A percentile compares a stretch with the other conserved stretches of the same genome.
These are phyloP conservation scores for Lichtheimia hyalospora DNA, from an alignment of 371 early-diverging fungal genomes.

Conservation along the genomic window DNA sequence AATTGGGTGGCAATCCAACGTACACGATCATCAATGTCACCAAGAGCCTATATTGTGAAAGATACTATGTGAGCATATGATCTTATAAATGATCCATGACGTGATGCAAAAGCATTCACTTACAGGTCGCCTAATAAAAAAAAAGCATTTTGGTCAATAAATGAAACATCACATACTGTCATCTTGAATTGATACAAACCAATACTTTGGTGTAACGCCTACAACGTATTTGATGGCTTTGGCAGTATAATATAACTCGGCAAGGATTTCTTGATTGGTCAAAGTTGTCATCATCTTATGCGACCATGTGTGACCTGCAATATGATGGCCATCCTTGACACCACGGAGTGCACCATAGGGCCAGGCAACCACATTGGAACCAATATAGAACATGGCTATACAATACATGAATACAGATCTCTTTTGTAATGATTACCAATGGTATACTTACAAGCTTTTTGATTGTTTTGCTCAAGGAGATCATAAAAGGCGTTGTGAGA, in stretches of 20 bases:
- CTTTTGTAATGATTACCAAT: too few species aligned
- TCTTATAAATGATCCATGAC: too few species aligned
- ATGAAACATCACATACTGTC: too few species aligned
- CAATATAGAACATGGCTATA: conserved; percentile 52
- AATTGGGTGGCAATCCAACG: conserved; percentile 54
- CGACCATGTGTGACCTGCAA: conserved; percentile 57
- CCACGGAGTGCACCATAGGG: conserved; percentile 54
- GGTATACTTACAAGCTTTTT: conserved; percentile 27
- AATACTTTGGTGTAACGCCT: conserved; percentile 57
- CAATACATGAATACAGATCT: too few species aligned
- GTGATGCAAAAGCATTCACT: neutral
- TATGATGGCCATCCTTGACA: conserved; percentile 48
- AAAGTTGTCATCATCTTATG: conserved; percentile 55
- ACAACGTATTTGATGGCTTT: conserved; percentile 56
- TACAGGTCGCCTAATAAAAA: too few species aligned
- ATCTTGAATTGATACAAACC: conserved; percentile 5
- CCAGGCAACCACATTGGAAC: conserved; percentile 52
- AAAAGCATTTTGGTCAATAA: too few species aligned
- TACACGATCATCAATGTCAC: conserved; percentile 58
- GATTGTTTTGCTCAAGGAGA: conserved; percentile 39
- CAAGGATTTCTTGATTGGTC: conserved; percentile 52
- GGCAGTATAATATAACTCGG: conserved; percentile 54
- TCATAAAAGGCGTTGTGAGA: conserved; percentile 54
- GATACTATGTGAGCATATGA: neutral
- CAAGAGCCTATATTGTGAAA: conserved; percentile 31